phyloP scores from a whole-genome alignment of 169 alveolate species.

The Perkinsus chesapeaki region DNA sequence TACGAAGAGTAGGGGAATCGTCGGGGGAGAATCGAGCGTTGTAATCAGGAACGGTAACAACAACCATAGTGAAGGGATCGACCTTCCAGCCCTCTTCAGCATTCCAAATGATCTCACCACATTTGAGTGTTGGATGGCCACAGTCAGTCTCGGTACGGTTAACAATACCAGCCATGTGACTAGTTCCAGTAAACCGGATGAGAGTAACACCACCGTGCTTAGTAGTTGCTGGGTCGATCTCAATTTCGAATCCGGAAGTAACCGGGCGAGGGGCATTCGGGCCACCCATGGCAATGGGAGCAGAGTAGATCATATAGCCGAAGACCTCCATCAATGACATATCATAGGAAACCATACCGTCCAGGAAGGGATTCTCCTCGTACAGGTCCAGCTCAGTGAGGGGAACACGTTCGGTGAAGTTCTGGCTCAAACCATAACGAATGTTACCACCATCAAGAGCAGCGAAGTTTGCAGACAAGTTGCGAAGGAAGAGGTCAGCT shows the following conservation, averaged over 20 bases:
- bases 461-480: background rate
- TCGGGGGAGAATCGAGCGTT: background rate
- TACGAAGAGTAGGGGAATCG: background rate
- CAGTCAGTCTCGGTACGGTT: background rate
- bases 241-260: background rate
- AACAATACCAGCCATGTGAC: background rate
- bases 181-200: background rate
- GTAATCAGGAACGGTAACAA: background rate
- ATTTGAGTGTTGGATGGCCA: background rate
- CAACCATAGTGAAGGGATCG: background rate
- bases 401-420: background rate
- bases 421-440: background rate
- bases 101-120: conserved; percentile 3
- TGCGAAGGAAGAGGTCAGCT: background rate
- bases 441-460: background rate
- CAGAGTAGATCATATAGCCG: background rate
- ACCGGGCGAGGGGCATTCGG: background rate
- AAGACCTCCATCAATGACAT: background rate
- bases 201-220: background rate
- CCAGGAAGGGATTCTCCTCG: background rate
- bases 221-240: background rate
- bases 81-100: background rate
- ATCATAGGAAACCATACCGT: background rate
- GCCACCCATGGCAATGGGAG: background rate
- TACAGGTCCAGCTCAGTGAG: background rate